These are phyloP conservation scores for Puccinia hordei DNA, from an alignment of 1,284 basidiomycete genomes.

Conservation along the genomic window DNA sequence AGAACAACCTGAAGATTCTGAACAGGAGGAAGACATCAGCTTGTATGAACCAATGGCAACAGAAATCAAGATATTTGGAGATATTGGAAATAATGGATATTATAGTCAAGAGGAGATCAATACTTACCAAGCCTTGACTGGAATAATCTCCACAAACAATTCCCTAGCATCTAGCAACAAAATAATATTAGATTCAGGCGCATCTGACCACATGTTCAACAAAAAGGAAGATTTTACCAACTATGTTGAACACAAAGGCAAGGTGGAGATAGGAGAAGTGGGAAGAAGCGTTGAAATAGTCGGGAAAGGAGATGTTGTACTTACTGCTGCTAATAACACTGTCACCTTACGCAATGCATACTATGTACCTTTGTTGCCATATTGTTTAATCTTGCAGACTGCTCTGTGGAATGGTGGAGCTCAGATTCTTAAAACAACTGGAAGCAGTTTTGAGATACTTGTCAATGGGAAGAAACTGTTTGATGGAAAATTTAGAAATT, in stretches of 20 bases:
- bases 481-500: conserved; percentile 20
- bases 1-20: no score
- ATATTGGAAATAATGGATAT: no score
- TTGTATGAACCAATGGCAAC: no score
- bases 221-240: conserved; percentile 7
- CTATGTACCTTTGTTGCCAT: no score
- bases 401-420: conserved; percentile 1
- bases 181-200: conserved; percentile 14
- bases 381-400: no score
- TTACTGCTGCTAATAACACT: no score
- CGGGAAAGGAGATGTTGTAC: conserved; percentile 12
- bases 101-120: no score
- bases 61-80: no score
- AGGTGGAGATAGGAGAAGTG: conserved; percentile 19
- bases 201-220: conserved; percentile 23
- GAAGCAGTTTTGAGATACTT: not conserved
- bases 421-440: not conserved
- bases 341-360: no score
- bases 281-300: conserved; percentile 3
- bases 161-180: not conserved
- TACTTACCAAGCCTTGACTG: not conserved
- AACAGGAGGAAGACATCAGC: no score
- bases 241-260: conserved; percentile 7
- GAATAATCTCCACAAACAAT: not conserved
- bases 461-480: not conserved